These are phyloP conservation scores for Ceratocystis alfenasii DNA, from an alignment of 2,329 filamentous ascomycete genomes.

Conservation along the genomic window DNA sequence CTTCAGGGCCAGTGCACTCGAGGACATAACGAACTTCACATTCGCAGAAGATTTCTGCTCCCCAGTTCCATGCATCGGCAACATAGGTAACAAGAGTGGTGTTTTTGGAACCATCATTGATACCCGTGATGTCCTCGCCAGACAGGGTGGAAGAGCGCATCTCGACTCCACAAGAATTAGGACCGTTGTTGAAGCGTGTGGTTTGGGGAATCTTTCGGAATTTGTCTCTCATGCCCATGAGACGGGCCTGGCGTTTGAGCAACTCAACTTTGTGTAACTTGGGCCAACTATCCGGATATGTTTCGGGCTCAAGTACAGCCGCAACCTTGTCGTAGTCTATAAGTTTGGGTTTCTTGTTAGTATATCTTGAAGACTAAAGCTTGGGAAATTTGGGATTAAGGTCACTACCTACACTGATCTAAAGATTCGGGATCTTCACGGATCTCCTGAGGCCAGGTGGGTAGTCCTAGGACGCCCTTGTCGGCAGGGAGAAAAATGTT, in stretches of 20 bases:
- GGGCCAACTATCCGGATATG: constrained; percentile 48
- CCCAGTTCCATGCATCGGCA: constrained; percentile 60
- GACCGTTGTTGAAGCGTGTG: constrained; percentile 48
- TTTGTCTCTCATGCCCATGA: constrained; percentile 39
- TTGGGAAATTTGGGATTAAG: not conserved
- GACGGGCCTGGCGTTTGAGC: constrained; percentile 44
- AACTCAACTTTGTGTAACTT: constrained; percentile 45
- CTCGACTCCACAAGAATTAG: constrained; percentile 51
- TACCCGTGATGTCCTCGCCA: constrained; percentile 50
- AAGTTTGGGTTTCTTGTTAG: not conserved
- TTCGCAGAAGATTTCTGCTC: constrained; percentile 58
- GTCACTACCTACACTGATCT: constrained; percentile 37
- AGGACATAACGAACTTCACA: constrained; percentile 54
- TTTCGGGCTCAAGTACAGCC: constrained; percentile 45
- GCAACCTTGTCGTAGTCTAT: constrained; percentile 46
- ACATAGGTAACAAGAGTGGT: constrained; percentile 56
- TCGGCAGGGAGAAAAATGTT: constrained; percentile 55
- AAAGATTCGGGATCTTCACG: constrained; percentile 34
- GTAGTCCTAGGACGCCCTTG: constrained; percentile 39
- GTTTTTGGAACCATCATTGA: constrained; percentile 58
- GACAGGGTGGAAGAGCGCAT: constrained; percentile 49
- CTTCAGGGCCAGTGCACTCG: constrained; percentile 38
- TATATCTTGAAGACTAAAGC: not conserved
- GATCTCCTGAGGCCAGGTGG: constrained; percentile 49
- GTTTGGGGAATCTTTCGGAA: constrained; percentile 49